Evolutionary conservation across 2,329 filamentous ascomycete genomes (phyloP).

Genomic region (Penicillium brasilianum): DNA sequence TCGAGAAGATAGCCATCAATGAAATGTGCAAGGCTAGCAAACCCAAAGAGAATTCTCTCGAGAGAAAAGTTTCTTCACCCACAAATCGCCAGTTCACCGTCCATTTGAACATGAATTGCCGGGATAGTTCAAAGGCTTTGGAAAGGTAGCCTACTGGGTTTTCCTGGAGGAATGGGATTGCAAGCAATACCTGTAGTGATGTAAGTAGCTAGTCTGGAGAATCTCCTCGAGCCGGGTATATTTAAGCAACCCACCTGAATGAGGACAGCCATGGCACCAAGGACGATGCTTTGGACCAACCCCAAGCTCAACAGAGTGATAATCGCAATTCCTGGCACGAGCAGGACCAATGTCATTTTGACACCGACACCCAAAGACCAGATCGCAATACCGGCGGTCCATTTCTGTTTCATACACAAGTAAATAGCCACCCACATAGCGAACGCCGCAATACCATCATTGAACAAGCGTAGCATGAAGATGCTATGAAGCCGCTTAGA

Average conservation of each 20-base stretch:
- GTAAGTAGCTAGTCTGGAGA: not conserved
- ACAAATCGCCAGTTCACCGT: conserved; percentile 98
- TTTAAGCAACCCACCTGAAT: conserved; percentile 66
- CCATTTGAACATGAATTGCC: conserved; percentile 95
- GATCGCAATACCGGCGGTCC: conserved; percentile 72
- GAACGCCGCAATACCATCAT: conserved; percentile 87
- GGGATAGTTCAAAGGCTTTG: conserved; percentile 86
- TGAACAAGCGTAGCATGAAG: conserved; percentile 91
- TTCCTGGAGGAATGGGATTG: conserved; percentile 68
- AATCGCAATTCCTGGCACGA: conserved; percentile 78
- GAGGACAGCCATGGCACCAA: conserved; percentile 74
- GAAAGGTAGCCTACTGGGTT: conserved; percentile 75
- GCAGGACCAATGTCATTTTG: conserved; percentile 90
- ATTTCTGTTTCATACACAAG: conserved; percentile 73
- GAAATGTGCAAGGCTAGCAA: conserved; percentile 69
- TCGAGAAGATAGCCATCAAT: conserved; percentile 70
- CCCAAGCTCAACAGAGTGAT: conserved; percentile 77
- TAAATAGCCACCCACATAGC: conserved; percentile 84
- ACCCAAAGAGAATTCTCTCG: conserved; percentile 67
- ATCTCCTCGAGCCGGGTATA: too few relatives aligned
- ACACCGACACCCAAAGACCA: conserved; percentile 84
- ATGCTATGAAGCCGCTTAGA: conserved; percentile 95
- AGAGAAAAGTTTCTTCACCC: conserved; percentile 80
- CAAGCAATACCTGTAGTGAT: conserved; percentile 55
- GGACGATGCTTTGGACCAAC: conserved; percentile 66